phyloP scores from a whole-genome alignment of 192 early-diverging fungal species.

The Gaertneriomyces sp. region DNA sequence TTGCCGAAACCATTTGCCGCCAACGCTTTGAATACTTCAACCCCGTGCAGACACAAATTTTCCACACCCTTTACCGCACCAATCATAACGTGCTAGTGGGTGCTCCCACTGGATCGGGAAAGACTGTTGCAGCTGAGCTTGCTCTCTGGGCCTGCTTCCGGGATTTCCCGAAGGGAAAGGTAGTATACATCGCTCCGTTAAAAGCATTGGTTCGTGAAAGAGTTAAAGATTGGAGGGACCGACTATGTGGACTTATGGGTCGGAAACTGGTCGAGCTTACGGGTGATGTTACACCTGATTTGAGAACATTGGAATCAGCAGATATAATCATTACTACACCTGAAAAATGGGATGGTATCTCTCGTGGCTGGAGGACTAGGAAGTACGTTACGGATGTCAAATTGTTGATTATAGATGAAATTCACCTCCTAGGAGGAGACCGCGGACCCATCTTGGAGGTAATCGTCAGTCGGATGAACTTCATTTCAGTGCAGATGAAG shows the following conservation, averaged over 20 bases:
- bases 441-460: conserved; percentile 96
- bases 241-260: conserved; percentile 68
- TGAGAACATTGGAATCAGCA: conserved; percentile 75
- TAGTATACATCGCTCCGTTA: conserved; percentile 97
- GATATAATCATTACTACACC: conserved; percentile 99
- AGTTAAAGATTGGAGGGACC: conserved; percentile 79
- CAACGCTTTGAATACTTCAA: conserved; percentile 94
- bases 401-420: conserved; percentile 96
- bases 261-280: conserved; percentile 90
- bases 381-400: conserved; percentile 85
- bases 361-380: conserved; percentile 84
- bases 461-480: conserved; percentile 97
- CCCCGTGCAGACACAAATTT: conserved; percentile 97
- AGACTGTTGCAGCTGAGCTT: conserved; percentile 94
- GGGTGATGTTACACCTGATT: conserved; percentile 92
- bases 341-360: conserved; percentile 98
- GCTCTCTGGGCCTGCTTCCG: conserved; percentile 92
- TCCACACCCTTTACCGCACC: conserved; percentile 91
- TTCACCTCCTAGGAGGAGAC: conserved; percentile 94
- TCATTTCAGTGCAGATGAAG: conserved; percentile 78
- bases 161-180: conserved; percentile 74
- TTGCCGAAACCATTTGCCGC: conserved; percentile 81
- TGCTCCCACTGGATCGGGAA: conserved; percentile 97
- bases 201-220: conserved; percentile 97
- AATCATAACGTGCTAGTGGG: conserved; percentile 84